These are phyloP conservation scores for Lasiodiplodia theobromae DNA, from an alignment of 2,329 filamentous ascomycete species.

Conservation along the genomic window DNA sequence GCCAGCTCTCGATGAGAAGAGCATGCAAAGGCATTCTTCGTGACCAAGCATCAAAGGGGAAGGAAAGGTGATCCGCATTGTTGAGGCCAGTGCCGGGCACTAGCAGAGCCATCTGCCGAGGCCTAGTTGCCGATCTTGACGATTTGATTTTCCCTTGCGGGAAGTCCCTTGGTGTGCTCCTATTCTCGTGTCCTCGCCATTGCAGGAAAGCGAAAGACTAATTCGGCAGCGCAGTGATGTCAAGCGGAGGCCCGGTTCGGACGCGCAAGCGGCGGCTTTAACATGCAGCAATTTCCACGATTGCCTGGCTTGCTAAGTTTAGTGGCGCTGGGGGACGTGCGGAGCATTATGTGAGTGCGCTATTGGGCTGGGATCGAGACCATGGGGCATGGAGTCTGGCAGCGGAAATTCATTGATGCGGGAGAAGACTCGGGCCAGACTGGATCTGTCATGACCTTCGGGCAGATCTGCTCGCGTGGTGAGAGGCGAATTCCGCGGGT, in stretches of 20 bases:
- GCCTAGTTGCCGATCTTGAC: constrained; percentile 9
- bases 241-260: constrained; percentile 5
- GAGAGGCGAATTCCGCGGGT: constrained; percentile 12
- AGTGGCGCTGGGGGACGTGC: constrained; percentile 19
- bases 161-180: background rate
- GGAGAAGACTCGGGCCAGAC: constrained; percentile 19
- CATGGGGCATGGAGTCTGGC: background rate
- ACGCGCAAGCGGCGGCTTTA: constrained; percentile 22
- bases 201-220: background rate
- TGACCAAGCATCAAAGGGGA: background rate
- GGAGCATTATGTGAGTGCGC: background rate
- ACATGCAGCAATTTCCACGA: constrained; percentile 14
- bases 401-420: background rate
- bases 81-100: background rate
- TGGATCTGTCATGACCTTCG: background rate
- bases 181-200: background rate
- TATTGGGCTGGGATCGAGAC: constrained; percentile 16
- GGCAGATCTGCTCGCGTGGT: constrained; percentile 23
- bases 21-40: background rate
- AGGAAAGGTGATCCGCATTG: constrained; percentile 2
- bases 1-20: background rate
- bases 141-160: constrained; percentile 15
- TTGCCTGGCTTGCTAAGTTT: constrained; percentile 21
- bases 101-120: background rate
- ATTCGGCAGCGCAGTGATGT: constrained; percentile 17